A percentile compares a stretch with the other conserved stretches of the same genome.
Conservation (phyloP, 116 monocot species). For the Cymodocea nodosa region DNA sequence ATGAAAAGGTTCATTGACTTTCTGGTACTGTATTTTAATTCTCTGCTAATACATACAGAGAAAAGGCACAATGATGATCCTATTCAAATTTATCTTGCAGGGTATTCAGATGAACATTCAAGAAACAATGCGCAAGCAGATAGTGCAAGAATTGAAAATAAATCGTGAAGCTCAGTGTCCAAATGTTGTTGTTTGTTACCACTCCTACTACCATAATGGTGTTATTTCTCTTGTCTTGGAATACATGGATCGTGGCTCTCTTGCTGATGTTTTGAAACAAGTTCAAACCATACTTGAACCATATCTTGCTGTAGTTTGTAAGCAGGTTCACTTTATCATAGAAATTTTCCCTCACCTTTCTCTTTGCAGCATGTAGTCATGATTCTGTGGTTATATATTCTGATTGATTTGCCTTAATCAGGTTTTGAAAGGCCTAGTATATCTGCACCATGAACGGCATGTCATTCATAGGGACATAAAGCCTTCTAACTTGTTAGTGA, state of each 20-base stretch:
- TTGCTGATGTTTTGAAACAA: conserved; percentile 84
- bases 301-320: conserved; percentile 90
- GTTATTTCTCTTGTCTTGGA: conserved; percentile 91
- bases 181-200: conserved; percentile 77
- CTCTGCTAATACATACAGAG: too few relatives aligned
- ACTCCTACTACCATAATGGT: conserved; percentile 94
- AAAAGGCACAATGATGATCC: too few relatives aligned
- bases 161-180: conserved; percentile 75
- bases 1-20: not conserved
- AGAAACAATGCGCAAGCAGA: conserved; percentile 84
- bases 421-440: conserved; percentile 80
- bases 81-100: conserved; percentile 16
- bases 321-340: conserved; percentile 40
- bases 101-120: conserved; percentile 97
- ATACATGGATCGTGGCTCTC: conserved; percentile 94
- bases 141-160: conserved; percentile 96
- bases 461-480: conserved; percentile 96
- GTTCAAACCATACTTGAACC: conserved; percentile 91
- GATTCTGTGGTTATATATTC: not conserved
- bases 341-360: not conserved
- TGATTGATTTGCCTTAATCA: conserved; percentile 16
- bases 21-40: not conserved
- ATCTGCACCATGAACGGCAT: conserved; percentile 86
- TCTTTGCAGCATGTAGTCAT: too few relatives aligned
- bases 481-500: conserved; percentile 87